These are phyloP conservation scores for Suhomyces bribrorum DNA, from an alignment of 1,139 yeast genomes.

Conservation along the genomic window DNA sequence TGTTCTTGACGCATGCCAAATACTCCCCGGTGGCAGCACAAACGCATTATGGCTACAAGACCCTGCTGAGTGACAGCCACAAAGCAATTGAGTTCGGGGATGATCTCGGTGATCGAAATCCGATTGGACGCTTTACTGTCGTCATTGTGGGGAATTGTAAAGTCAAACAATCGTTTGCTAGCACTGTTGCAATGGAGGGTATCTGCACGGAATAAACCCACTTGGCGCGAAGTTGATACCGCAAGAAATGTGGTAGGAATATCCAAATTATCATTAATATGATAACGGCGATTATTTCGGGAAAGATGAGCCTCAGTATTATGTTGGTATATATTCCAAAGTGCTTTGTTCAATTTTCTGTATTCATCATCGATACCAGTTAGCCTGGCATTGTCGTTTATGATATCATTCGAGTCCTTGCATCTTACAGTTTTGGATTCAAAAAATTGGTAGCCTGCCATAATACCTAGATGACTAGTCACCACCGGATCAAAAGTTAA, in stretches of 20 bases:
- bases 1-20: conserved; percentile 64
- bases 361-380: conserved; percentile 41
- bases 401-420: conserved; percentile 1
- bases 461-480: conserved; percentile 49
- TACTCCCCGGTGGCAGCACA: conserved; percentile 58
- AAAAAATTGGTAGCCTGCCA: conserved; percentile 45
- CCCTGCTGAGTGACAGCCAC: conserved; percentile 63
- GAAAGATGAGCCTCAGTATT: conserved; percentile 8
- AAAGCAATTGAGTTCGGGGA: conserved; percentile 57
- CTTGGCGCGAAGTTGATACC: conserved; percentile 44
- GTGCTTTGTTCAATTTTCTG: conserved; percentile 32
- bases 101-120: conserved; percentile 50
- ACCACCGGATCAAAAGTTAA: conserved; percentile 36
- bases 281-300: conserved; percentile 16
- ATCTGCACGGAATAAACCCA: conserved; percentile 52
- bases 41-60: conserved; percentile 53
- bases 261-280: conserved; percentile 3
- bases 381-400: conserved; percentile 21
- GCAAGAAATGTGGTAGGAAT: conserved; percentile 28
- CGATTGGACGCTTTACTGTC: conserved; percentile 50
- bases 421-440: conserved; percentile 16
- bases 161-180: conserved; percentile 46
- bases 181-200: conserved; percentile 54
- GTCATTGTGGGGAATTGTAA: conserved; percentile 34
- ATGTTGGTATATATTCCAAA: conserved; percentile 9